phyloP scores from a whole-genome alignment of 148 eudicot species.

The Persicaria tinctoria region DNA sequence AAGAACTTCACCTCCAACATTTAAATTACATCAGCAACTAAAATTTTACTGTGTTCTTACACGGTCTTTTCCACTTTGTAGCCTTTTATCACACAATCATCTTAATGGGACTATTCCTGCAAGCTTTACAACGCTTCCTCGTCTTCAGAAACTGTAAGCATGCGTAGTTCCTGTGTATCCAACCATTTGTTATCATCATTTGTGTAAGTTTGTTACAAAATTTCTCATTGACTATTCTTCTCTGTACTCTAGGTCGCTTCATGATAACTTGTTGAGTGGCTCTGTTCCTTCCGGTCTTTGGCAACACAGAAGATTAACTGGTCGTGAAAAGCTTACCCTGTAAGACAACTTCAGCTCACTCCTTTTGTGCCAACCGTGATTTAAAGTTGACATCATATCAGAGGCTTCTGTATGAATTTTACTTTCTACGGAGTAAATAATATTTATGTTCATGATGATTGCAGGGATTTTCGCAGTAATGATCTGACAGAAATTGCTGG shows the following conservation, averaged over 20 bases:
- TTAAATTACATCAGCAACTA: not conserved
- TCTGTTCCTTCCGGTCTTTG: slow-evolving; percentile 61
- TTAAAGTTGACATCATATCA: not conserved
- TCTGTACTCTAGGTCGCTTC: slow-evolving; percentile 39
- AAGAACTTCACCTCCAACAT: slow-evolving; percentile 6
- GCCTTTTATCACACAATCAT: slow-evolving; percentile 57
- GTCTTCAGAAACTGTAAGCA: slow-evolving; percentile 69
- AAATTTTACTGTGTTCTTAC: not conserved
- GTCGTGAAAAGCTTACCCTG: slow-evolving; percentile 48
- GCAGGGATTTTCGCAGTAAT: slow-evolving; percentile 78
- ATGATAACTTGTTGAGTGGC: slow-evolving; percentile 54
- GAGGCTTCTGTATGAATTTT: not conserved
- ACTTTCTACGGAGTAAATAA: not conserved
- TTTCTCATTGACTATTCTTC: not conserved
- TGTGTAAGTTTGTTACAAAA: not conserved
- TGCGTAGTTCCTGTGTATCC: not conserved
- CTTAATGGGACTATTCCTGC: slow-evolving; percentile 71
- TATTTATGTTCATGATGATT: slow-evolving; percentile 9
- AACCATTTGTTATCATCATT: not conserved
- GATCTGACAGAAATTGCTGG: slow-evolving; percentile 46
- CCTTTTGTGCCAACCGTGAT: not conserved
- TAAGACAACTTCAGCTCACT: slow-evolving; percentile 27
- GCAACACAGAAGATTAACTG: slow-evolving; percentile 40
- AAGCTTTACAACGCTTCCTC: slow-evolving; percentile 54
- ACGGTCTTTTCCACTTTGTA: slow-evolving; percentile 23